A percentile compares a stretch with the other conserved stretches of the same genome.
These are phyloP conservation scores for Fusarium sp. DNA, from an alignment of 2,329 filamentous ascomycete genomes.

Conservation along the genomic window DNA sequence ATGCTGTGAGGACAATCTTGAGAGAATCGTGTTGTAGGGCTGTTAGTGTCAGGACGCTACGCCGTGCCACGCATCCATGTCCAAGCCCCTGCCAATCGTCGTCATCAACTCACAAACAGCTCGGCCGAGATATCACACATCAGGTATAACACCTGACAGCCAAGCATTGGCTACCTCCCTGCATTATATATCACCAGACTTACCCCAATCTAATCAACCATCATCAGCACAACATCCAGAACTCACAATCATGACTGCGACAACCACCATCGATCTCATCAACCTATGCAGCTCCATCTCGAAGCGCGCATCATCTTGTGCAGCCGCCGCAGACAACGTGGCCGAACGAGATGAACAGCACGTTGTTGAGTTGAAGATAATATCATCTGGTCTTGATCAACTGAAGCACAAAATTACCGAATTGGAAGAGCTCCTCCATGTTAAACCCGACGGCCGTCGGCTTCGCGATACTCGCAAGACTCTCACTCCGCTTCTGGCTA, in stretches of 20 bases:
- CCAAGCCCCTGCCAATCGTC: not conserved
- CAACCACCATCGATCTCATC: not conserved
- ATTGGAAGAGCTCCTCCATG: not conserved
- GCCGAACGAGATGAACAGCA: not conserved
- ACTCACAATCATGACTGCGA: not conserved
- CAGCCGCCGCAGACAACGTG: accelerated
- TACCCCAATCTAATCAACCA: not conserved
- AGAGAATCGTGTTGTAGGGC: not conserved
- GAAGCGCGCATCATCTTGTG: not conserved
- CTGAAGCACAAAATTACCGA: not conserved
- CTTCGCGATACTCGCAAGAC: not conserved
- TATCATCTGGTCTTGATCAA: not conserved
- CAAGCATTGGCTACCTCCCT: not conserved
- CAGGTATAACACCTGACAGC: not conserved
- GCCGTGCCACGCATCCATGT: not conserved
- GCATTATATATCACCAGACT: not conserved
- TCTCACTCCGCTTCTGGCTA: not conserved
- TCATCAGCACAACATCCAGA: not conserved
- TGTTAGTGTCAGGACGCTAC: not conserved
- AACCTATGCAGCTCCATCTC: not conserved
- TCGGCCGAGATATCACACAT: not conserved
- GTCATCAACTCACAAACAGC: not conserved
- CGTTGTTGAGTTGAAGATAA: not conserved
- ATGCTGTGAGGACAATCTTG: not conserved
- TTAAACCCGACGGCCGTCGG: not conserved